Conservation (phyloP, 805 yeast species). For the Ogataea zsoltii region DNA sequence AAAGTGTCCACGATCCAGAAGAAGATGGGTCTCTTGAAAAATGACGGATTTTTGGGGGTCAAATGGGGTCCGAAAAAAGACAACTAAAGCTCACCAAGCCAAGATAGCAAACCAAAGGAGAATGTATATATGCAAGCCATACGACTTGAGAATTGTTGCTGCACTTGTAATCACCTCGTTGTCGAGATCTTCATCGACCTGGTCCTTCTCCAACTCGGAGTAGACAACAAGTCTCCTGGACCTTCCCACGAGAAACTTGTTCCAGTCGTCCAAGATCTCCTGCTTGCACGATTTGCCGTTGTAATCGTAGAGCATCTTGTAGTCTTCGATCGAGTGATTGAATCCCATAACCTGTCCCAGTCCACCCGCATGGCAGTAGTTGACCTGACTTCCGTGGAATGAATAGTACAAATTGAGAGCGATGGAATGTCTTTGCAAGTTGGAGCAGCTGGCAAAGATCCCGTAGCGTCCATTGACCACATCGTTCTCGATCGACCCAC, state of each 20-base stretch:
- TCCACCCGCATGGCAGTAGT: slow-evolving; percentile 20
- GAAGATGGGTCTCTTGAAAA: slow-evolving; percentile 45
- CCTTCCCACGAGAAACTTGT: slow-evolving; percentile 23
- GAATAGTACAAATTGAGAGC: slow-evolving; percentile 41
- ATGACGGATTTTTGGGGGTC: slow-evolving; percentile 71
- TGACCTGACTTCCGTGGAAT: slow-evolving; percentile 18
- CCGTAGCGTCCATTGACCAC: slow-evolving; percentile 44
- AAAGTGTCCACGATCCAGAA: slow-evolving; percentile 43
- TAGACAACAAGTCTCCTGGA: slow-evolving; percentile 10
- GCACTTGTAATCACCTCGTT: slow-evolving; percentile 16
- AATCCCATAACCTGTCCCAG: slow-evolving; percentile 17
- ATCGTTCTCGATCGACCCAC: slow-evolving; percentile 40
- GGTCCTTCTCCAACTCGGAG: slow-evolving; percentile 15
- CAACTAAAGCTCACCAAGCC: neutral
- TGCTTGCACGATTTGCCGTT: slow-evolving; percentile 27
- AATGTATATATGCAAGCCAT: slow-evolving; percentile 14
- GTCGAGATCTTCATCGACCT: slow-evolving; percentile 18
- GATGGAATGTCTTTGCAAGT: slow-evolving; percentile 40
- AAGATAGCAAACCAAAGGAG: slow-evolving; percentile 16
- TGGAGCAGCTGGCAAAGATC: slow-evolving; percentile 40
- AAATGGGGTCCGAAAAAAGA: slow-evolving; percentile 79
- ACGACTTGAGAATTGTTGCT: neutral
- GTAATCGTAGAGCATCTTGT: slow-evolving; percentile 20
- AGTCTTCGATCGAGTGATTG: slow-evolving; percentile 16
- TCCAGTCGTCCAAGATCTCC: slow-evolving; percentile 29